These are phyloP conservation scores for Penicillium turbatum DNA, from an alignment of 495 filamentous ascomycete genomes.

Conservation along the genomic window DNA sequence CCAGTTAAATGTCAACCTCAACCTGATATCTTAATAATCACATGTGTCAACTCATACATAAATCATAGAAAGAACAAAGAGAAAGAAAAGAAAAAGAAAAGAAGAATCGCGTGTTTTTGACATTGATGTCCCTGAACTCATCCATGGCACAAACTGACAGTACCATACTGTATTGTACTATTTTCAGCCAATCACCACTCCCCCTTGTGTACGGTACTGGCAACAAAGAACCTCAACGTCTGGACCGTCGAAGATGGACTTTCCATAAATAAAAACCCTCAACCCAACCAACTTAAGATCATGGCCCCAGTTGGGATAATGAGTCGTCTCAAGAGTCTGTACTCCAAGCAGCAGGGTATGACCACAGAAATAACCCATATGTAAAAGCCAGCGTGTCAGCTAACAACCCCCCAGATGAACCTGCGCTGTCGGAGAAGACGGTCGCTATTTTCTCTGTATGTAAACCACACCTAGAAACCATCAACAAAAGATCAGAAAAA, in stretches of 20 bases:
- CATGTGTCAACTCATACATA: no score
- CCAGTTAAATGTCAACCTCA: no score
- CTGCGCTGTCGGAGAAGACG: constrained; percentile 45
- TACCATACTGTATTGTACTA: constrained; percentile 2
- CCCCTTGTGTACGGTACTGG: neutral
- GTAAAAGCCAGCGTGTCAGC: constrained; percentile 2
- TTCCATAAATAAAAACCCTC: neutral
- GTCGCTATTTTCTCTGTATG: constrained; percentile 52
- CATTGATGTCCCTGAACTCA: neutral
- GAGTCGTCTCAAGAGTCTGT: constrained; percentile 36
- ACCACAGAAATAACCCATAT: neutral
- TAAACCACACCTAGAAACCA: constrained; percentile 7
- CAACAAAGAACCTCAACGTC: constrained; percentile 8
- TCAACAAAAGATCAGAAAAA: neutral
- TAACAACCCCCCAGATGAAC: constrained; percentile 34
- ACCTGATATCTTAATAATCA: no score
- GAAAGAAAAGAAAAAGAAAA: neutral
- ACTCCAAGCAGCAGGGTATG: constrained; percentile 36
- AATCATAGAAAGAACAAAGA: neutral
- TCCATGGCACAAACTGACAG: neutral
- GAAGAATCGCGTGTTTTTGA: neutral
- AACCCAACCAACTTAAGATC: neutral
- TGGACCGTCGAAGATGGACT: neutral
- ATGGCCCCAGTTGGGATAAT: constrained; percentile 40
- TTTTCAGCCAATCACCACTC: neutral